Conservation (phyloP, 2,329 filamentous ascomycete species). For the Epichloe baconii region DNA sequence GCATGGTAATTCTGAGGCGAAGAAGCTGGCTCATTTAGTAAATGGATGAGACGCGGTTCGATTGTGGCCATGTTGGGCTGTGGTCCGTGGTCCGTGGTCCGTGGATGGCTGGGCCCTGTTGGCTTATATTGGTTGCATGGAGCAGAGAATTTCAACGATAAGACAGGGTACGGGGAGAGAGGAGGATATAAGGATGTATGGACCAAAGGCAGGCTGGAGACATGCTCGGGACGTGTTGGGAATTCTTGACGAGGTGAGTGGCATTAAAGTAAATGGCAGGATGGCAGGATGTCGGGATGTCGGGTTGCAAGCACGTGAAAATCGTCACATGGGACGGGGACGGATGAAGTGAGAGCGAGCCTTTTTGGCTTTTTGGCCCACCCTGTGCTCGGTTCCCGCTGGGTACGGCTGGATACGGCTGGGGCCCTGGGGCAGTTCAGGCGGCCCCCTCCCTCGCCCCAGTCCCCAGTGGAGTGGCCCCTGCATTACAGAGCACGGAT, state of each 20-base stretch:
- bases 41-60: conserved; percentile 53
- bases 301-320: conserved; percentile 6
- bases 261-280: background rate
- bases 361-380: too few species aligned
- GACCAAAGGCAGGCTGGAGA: background rate
- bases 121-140: conserved; percentile 3
- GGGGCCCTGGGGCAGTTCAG: too few species aligned
- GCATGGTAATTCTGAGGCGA: conserved; percentile 34
- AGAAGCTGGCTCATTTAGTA: conserved; percentile 42
- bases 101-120: background rate
- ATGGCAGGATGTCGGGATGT: conserved; percentile 4
- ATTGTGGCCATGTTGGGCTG: conserved; percentile 46
- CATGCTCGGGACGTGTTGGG: conserved; percentile 7
- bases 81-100: conserved; percentile 7
- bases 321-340: conserved; percentile 5
- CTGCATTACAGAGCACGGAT: too few species aligned
- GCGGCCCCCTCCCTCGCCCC: too few species aligned
- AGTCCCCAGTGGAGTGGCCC: too few species aligned
- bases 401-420: too few species aligned
- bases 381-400: too few species aligned
- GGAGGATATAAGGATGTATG: conserved; percentile 1
- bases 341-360: background rate
- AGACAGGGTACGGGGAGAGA: background rate
- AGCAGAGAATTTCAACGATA: background rate
- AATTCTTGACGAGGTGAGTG: conserved; percentile 3